Evolutionary conservation across 768 basidiomycete species (phyloP).

Genomic region (Lentinula aciculospora): DNA sequence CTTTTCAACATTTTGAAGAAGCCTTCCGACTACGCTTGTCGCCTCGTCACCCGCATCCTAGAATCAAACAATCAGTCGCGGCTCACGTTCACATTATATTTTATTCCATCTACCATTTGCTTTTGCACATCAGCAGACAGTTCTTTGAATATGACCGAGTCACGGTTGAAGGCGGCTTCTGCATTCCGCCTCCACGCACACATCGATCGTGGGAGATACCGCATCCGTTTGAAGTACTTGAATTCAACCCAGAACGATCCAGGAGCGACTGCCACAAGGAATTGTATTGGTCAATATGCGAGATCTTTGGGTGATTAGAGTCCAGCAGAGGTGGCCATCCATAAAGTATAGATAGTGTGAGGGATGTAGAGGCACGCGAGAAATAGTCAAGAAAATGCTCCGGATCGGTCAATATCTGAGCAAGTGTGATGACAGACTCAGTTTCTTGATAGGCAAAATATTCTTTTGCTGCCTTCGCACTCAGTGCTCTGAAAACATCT

Average conservation of each 20-base stretch:
- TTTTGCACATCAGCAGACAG: slow-evolving; percentile 4
- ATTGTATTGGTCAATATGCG: slow-evolving; percentile 14
- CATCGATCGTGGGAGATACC: slow-evolving; percentile 21
- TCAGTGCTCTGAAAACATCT: neutral
- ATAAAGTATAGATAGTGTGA: slow-evolving; percentile 13
- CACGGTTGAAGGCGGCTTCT: slow-evolving; percentile 8
- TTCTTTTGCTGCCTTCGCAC: neutral
- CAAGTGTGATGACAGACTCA: neutral
- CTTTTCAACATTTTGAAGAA: neutral
- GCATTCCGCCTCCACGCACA: slow-evolving; percentile 23
- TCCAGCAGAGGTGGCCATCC: slow-evolving; percentile 9
- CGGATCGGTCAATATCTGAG: neutral
- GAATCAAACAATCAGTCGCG: neutral
- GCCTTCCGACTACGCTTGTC: neutral
- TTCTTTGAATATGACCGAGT: slow-evolving; percentile 14
- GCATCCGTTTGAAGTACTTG: slow-evolving; percentile 17
- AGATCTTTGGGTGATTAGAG: slow-evolving; percentile 11
- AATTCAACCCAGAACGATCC: slow-evolving; percentile 30
- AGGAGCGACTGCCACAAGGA: slow-evolving; percentile 20
- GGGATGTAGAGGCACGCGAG: slow-evolving; percentile 12
- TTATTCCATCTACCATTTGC: neutral
- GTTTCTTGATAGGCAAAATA: neutral
- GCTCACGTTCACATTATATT: neutral
- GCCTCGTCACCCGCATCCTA: neutral
- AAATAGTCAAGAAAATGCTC: neutral